These are phyloP conservation scores for Colletotrichum scovillei DNA, from an alignment of 2,329 filamentous ascomycete genomes.

Conservation along the genomic window DNA sequence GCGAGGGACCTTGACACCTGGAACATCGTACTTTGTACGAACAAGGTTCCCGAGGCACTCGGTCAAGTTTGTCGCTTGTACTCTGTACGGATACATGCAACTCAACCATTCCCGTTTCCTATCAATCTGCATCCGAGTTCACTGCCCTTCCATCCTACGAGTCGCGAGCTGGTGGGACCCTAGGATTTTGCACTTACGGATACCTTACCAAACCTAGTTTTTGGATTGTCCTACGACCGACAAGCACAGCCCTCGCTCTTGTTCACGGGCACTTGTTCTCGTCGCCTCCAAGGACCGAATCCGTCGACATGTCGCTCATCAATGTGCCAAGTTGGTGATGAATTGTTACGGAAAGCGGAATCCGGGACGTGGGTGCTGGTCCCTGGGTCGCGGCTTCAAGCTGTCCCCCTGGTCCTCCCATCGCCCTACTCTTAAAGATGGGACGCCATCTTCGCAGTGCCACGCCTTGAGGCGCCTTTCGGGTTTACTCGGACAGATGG, in stretches of 20 bases:
- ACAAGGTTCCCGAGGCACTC: neutral
- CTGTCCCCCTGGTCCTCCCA: neutral
- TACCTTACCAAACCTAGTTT: neutral
- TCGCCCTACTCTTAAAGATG: neutral
- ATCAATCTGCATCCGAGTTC: neutral
- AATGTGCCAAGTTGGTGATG: neutral
- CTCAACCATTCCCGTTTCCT: neutral
- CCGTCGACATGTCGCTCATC: neutral
- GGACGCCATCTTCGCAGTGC: neutral
- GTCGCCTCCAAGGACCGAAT: neutral
- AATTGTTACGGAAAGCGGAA: neutral
- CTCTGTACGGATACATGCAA: neutral
- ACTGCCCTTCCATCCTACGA: neutral
- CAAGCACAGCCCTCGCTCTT: neutral
- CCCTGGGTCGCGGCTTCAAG: neutral
- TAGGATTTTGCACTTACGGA: neutral
- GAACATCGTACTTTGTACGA: no score
- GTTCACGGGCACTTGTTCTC: neutral
- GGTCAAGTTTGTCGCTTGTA: neutral
- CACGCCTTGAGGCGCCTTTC: neutral
- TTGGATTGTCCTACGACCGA: neutral
- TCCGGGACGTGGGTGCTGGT: slow-evolving; percentile 4
- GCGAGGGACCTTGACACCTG: no score
- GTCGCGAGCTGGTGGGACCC: slow-evolving; percentile 5
- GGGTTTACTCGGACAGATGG: neutral